Conservation (phyloP, 2,329 filamentous ascomycete species). For the Penicillium sp. region DNA sequence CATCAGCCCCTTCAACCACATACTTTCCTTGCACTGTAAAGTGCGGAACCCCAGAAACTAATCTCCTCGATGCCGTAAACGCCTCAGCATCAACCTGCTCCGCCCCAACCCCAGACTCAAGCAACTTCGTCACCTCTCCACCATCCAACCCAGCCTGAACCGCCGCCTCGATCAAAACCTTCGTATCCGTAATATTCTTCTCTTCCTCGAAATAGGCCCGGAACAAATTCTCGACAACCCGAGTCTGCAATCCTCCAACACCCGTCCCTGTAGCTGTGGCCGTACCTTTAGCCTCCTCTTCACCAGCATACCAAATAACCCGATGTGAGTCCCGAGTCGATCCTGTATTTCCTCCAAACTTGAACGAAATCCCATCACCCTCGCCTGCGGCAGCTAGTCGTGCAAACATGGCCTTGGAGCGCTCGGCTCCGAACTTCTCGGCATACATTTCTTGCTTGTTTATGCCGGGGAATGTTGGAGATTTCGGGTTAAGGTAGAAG, state of each 20-base stretch:
- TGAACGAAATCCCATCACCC: constrained; percentile 71
- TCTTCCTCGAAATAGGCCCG: constrained; percentile 65
- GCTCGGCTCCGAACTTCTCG: constrained; percentile 64
- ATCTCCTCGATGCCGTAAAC: constrained; percentile 51
- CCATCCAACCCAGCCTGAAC: constrained; percentile 56
- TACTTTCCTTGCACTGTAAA: constrained; percentile 71
- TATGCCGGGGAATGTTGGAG: constrained; percentile 52
- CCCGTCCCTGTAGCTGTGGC: neutral
- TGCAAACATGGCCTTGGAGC: constrained; percentile 58
- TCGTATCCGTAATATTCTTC: constrained; percentile 62
- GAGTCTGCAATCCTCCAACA: constrained; percentile 56
- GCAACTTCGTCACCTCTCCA: constrained; percentile 55
- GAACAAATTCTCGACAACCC: constrained; percentile 65
- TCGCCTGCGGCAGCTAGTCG: constrained; percentile 61
- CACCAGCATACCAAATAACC: constrained; percentile 68
- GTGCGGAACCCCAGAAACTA: constrained; percentile 70
- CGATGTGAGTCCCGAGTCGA: constrained; percentile 80
- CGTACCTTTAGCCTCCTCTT: constrained; percentile 38
- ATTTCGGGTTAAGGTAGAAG: constrained; percentile 74
- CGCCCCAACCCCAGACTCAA: constrained; percentile 57
- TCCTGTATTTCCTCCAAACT: constrained; percentile 69
- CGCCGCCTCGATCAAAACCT: constrained; percentile 55
- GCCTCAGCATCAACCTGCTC: constrained; percentile 61
- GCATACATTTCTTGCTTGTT: constrained; percentile 61
- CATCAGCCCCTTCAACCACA: constrained; percentile 71